Base-by-base conservation (phyloP, 352 stramenopile genomes). In the Pythium graminicola region DNA sequence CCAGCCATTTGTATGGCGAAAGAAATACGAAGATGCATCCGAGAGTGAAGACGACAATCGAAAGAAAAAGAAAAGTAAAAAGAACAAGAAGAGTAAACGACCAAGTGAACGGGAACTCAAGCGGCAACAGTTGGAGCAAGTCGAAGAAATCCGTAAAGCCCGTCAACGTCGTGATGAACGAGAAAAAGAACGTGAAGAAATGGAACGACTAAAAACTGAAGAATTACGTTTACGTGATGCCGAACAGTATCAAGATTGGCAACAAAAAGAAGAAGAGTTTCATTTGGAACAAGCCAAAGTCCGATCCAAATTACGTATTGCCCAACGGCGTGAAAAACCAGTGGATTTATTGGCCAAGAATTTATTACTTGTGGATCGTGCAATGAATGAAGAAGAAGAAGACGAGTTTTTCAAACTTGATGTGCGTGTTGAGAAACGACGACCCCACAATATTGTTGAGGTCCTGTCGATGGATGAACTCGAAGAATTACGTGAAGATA, bases 331-430 rank as follows among this genome's bases (percentile, higher is more conserved):
- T n/a, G 90, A 98, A 59, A 92, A 96, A 54, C 95, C 96, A 1
- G 89, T 99, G 57, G 97, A 99, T 69, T 54, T 97, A 33, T 61
- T 99, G 22, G 95, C 95, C n/a, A 98, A 98, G 76, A 99, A 99
- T 70, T 65, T 99, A 41, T 73, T 99, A n/a, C 66, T 99, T 1
- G 93, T 98, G 55, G 95, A 70, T 24, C 71, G 62, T 59, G 81
- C 32, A 67, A 63, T 54, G 36, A 35, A 88, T 23, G 78, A 94
- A 46, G 73, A 65, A 9, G 50, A 89, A 39, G 82, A 93, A 48
- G 70, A 76, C 32, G 86, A 91, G 56, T 72, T 78, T 11, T 59
- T 85, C 17, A 73, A 83, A n/a, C 72, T 73, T 4, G 65, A 70
- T 3, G 80, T 86, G 31, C 76, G 93, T 24, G 76, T 97, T 20